A percentile compares a stretch with the other conserved stretches of the same genome.
Conservation (phyloP, 2,329 filamentous ascomycete genomes). For the Leptographium flavum region DNA sequence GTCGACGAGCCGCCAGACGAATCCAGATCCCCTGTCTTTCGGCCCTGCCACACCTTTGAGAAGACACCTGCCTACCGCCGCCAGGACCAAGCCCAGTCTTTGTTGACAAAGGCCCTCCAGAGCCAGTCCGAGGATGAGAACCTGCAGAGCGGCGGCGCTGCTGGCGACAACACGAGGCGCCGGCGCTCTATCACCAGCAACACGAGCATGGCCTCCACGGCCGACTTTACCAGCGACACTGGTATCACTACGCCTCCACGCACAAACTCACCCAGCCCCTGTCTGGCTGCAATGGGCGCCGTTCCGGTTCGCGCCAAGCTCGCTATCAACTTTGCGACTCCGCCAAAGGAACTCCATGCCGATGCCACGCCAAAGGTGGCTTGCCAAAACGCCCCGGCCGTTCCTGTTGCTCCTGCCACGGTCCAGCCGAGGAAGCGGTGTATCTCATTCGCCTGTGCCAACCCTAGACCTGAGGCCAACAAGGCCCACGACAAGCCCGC, state of each 20-base stretch:
- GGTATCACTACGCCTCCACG: conserved; percentile 81
- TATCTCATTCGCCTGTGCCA: conserved; percentile 81
- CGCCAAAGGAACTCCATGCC: conserved; percentile 2
- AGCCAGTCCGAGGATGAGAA: conserved; percentile 46
- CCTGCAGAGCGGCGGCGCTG: conserved; percentile 22
- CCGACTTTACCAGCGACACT: conserved; percentile 88
- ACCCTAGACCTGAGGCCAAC: conserved; percentile 33
- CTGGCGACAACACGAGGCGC: conserved; percentile 22
- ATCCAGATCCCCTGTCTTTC: conserved; percentile 12
- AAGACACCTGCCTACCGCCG: conserved; percentile 32
- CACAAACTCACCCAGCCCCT: conserved; percentile 77
- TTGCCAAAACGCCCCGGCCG: conserved; percentile 37
- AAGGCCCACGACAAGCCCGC: conserved; percentile 15
- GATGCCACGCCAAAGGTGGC: conserved; percentile 10
- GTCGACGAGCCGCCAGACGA: conserved; percentile 78
- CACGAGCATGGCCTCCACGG: conserved; percentile 66
- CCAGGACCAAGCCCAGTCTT: conserved; percentile 54
- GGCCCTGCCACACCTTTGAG: conserved; percentile 24
- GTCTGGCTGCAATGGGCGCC: conserved; percentile 46
- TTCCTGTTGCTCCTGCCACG: conserved; percentile 21
- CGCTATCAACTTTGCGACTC: neutral
- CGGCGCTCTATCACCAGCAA: conserved; percentile 64
- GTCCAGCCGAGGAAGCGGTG: conserved; percentile 65
- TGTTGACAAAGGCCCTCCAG: conserved; percentile 75
- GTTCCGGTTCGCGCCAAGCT: conserved; percentile 1